Percentiles rank a stretch among this genome's conserved stretches.
phyloP scores from a whole-genome alignment of 2,329 filamentous ascomycete genomes.

The Nemania bipapillata region DNA sequence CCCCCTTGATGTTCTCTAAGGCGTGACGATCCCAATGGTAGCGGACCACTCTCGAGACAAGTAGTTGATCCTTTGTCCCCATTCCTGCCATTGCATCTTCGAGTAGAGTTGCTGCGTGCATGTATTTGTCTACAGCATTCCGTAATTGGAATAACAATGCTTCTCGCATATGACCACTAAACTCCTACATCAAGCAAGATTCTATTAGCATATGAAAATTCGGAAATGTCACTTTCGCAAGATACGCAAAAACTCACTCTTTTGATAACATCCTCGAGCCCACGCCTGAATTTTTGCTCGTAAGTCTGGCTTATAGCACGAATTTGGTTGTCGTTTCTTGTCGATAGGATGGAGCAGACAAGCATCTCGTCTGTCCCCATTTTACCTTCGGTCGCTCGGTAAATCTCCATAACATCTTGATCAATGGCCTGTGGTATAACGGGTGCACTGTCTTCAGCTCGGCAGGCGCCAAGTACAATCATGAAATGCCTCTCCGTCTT shows the following conservation, averaged over 20 bases:
- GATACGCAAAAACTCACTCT: constrained; percentile 61
- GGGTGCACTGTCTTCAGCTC: constrained; percentile 80
- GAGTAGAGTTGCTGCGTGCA: constrained; percentile 83
- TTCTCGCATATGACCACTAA: constrained; percentile 91
- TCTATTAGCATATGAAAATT: constrained; percentile 9
- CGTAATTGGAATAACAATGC: constrained; percentile 83
- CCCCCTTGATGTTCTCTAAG: constrained; percentile 79
- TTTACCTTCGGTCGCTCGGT: constrained; percentile 79
- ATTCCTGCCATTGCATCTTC: constrained; percentile 87
- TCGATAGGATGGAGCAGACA: constrained; percentile 81
- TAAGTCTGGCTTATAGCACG: constrained; percentile 83
- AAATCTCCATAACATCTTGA: constrained; percentile 78
- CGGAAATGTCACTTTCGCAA: constrained; percentile 37
- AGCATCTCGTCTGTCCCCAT: constrained; percentile 77
- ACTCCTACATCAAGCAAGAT: constrained; percentile 64
- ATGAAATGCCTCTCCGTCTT: constrained; percentile 88
- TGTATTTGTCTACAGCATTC: constrained; percentile 80
- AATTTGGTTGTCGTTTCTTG: constrained; percentile 82
- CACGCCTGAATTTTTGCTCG: constrained; percentile 74
- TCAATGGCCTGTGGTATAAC: constrained; percentile 79
- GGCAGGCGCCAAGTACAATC: constrained; percentile 78
- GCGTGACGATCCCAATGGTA: constrained; percentile 83
- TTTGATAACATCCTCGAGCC: constrained; percentile 78
- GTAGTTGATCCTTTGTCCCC: constrained; percentile 85
- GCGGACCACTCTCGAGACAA: constrained; percentile 81